Evolutionary conservation across 83 land plant genomes (phyloP), one percentile per base, ranked within the genome.

Genomic region (Isoetes engelmannii): DNA sequence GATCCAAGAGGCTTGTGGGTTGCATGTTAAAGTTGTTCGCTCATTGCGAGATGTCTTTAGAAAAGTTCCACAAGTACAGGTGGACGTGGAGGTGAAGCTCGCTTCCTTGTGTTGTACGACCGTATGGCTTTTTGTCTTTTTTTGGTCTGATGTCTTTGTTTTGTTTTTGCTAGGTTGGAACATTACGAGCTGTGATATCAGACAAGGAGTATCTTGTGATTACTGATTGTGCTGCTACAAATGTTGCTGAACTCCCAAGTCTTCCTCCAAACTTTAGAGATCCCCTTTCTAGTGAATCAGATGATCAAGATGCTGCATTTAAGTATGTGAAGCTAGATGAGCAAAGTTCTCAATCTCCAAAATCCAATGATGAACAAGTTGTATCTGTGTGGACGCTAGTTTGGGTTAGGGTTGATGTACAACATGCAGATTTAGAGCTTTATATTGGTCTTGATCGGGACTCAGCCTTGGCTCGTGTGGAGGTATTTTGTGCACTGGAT

Each of bases 31-130:
- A 79, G 87, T 95, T 1, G 78, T 87, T n/a, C 88, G 97, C 0
- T 86, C 97, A 51, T 78, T 95, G 71, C 82, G 97, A 65, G 99
- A 95, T 84, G 82, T 95, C 47, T 95, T 90, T 71, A 86, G 74
- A 65, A 88, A 88, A 70, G 87, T 91, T 21, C 99, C 99, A 51
- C 88, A 91, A 73, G 78, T 95, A 44, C 78, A 86, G 19, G 75
- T 94, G 37, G 97, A 90, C 67, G 82, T 94, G 17, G 76, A 88
- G 93, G 99, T 94, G 58, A 42, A 60, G 56, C 45, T 65, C 6
- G 54, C 54, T 51, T 51, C 15, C 12, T 12, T 10, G 54, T 51
- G 54, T 15, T 51, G 3, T 51, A n/a, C 37, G 37, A 28, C 37
- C 2, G 37, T 28, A 28, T 28, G 37, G 37, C 37, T 28, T 58